phyloP scores from a whole-genome alignment of 768 basidiomycete genomes.

The Mycena kentingensis region DNA sequence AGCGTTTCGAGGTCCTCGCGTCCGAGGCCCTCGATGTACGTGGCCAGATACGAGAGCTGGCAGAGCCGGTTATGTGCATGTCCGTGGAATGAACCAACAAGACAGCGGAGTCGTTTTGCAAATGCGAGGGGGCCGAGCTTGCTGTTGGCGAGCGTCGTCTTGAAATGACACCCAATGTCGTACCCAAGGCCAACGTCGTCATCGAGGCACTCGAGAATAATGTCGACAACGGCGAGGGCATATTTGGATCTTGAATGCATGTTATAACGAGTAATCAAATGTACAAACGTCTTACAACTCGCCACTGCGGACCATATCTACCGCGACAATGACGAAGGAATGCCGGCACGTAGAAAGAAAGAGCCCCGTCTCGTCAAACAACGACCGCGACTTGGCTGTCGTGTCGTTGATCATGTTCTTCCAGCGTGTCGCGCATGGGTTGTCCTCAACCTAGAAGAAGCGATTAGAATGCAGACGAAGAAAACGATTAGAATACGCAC shows the following conservation, averaged over 20 bases:
- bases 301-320: constrained; percentile 15
- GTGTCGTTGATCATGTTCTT: constrained; percentile 23
- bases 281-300: constrained; percentile 8
- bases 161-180: constrained; percentile 17
- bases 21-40: constrained; percentile 3
- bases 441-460: neutral
- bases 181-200: neutral
- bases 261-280: neutral
- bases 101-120: neutral
- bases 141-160: neutral
- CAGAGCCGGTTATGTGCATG: constrained; percentile 4
- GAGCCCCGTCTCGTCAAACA: constrained; percentile 26
- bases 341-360: constrained; percentile 17
- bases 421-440: constrained; percentile 18
- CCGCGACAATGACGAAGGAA: constrained; percentile 12
- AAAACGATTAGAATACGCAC: neutral
- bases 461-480: neutral
- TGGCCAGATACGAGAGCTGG: constrained; percentile 4
- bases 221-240: neutral
- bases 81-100: constrained; percentile 3
- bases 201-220: constrained; percentile 7
- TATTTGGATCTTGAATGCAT: neutral
- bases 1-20: constrained; percentile 13
- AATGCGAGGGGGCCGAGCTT: neutral
- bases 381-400: constrained; percentile 18